Evolutionary conservation across 257 asterid species (phyloP).

Genomic region (Ophiorrhiza pumila): DNA sequence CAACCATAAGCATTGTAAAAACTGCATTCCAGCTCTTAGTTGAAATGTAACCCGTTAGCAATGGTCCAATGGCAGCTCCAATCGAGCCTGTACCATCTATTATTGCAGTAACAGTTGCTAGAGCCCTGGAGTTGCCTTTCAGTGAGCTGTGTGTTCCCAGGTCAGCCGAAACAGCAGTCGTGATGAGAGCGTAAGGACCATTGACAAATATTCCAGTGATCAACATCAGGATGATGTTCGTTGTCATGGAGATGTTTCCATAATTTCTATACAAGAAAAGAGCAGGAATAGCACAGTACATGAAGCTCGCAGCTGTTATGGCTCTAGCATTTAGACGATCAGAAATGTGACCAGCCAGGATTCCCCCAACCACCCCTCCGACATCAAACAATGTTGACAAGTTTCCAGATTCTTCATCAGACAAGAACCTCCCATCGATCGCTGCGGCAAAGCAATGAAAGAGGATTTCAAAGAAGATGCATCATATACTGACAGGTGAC

Average conservation of each 20-base stretch:
- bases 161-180: conserved; percentile 98
- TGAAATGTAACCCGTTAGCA: conserved; percentile 87
- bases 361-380: conserved; percentile 93
- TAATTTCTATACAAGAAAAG: conserved; percentile 79
- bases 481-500: conserved; percentile 16
- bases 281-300: conserved; percentile 93
- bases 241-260: conserved; percentile 69
- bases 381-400: conserved; percentile 85
- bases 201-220: conserved; percentile 83
- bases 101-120: conserved; percentile 93
- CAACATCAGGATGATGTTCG: conserved; percentile 70
- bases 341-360: conserved; percentile 87
- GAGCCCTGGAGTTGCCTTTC: conserved; percentile 76
- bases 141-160: conserved; percentile 93
- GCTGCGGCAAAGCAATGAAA: conserved; percentile 41
- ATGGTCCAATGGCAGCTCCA: conserved; percentile 95
- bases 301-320: conserved; percentile 92
- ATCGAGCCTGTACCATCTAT: conserved; percentile 97
- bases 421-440: conserved; percentile 70
- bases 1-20: conserved; percentile 84
- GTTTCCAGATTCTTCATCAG: conserved; percentile 78
- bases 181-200: conserved; percentile 92
- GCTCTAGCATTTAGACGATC: conserved; percentile 80
- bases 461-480: background rate
- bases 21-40: conserved; percentile 85